Evolutionary conservation across 176 grass and related monocot genomes (phyloP).

Genomic region (Zoysia japonica): DNA sequence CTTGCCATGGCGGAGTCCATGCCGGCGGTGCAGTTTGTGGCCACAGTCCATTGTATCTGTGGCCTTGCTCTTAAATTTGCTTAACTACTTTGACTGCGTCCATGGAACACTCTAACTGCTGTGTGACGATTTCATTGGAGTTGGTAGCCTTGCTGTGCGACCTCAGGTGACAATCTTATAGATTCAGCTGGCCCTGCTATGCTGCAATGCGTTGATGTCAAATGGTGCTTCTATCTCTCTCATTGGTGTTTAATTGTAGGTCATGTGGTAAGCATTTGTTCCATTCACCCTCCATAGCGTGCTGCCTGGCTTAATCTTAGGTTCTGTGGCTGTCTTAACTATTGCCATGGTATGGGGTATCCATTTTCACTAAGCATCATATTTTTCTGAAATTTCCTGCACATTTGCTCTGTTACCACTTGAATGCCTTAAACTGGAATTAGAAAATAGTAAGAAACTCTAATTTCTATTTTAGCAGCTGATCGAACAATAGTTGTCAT

Average conservation of each 20-base stretch:
- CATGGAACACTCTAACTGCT: slow-evolving; percentile 56
- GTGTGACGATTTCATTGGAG: slow-evolving; percentile 85
- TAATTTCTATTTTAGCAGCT: neutral
- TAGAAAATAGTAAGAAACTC: neutral
- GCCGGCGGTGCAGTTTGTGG: slow-evolving; percentile 70
- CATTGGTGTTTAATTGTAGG: slow-evolving; percentile 44
- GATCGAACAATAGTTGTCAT: neutral
- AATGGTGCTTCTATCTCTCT: neutral
- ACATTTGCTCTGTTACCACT: neutral
- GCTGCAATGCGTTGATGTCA: neutral
- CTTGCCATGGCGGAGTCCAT: slow-evolving; percentile 75
- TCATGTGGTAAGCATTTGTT: slow-evolving; percentile 98
- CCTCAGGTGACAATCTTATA: slow-evolving; percentile 61
- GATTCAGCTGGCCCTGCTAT: neutral
- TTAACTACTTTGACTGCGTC: slow-evolving; percentile 80
- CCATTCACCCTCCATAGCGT: slow-evolving; percentile 77
- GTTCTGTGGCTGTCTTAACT: slow-evolving; percentile 55
- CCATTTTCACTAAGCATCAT: slow-evolving; percentile 9
- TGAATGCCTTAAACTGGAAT: slow-evolving; percentile 7
- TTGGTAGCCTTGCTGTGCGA: slow-evolving; percentile 74
- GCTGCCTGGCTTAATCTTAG: slow-evolving; percentile 68
- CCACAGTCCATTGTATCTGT: slow-evolving; percentile 51
- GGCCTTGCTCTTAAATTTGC: slow-evolving; percentile 73
- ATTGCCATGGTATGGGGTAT: slow-evolving; percentile 57
- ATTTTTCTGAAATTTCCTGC: neutral